Percentiles rank a stretch among this genome's conserved stretches.
Conservation (phyloP, 495 filamentous ascomycete genomes). For the Hyaloscypha hepaticicola region DNA sequence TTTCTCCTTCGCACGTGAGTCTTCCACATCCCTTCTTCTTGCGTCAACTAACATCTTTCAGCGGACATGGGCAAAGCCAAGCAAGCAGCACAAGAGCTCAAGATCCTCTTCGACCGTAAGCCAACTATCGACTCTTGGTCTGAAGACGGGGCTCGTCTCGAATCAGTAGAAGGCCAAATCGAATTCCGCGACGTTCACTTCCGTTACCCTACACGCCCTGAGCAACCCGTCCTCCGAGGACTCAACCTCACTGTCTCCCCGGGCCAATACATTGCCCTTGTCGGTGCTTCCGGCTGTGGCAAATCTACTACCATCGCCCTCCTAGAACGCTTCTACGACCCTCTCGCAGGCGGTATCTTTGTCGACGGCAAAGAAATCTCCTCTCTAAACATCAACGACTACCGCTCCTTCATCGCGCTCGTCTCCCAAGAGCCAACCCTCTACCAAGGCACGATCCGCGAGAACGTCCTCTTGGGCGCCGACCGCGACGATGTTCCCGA, state of each 20-base stretch:
- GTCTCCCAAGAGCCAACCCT: conserved; percentile 86
- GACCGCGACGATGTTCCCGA: conserved; percentile 63
- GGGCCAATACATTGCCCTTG: conserved; percentile 77
- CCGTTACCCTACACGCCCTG: conserved; percentile 75
- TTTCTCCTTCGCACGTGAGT: conserved; percentile 69
- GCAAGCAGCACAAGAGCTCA: conserved; percentile 72
- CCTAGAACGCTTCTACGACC: conserved; percentile 84
- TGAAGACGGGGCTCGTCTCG: conserved; percentile 59
- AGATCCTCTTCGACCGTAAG: conserved; percentile 73
- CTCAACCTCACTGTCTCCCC: conserved; percentile 70
- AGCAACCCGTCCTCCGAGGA: conserved; percentile 75
- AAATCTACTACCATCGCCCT: conserved; percentile 81
- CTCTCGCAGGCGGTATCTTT: conserved; percentile 66
- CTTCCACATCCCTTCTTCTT: background rate
- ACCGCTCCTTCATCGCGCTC: conserved; percentile 72
- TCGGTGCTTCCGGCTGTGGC: conserved; percentile 79
- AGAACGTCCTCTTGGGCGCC: conserved; percentile 76
- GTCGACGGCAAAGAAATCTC: conserved; percentile 76
- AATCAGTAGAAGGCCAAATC: conserved; percentile 61
- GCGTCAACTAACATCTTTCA: conserved; percentile 26
- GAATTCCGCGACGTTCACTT: conserved; percentile 81
- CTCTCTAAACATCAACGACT: conserved; percentile 72
- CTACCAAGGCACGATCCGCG: conserved; percentile 80
- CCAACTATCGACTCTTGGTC: conserved; percentile 86
- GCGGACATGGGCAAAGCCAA: conserved; percentile 87